These are phyloP conservation scores for Verticillium tricorpus DNA, from an alignment of 2,329 filamentous ascomycete genomes.

Conservation along the genomic window DNA sequence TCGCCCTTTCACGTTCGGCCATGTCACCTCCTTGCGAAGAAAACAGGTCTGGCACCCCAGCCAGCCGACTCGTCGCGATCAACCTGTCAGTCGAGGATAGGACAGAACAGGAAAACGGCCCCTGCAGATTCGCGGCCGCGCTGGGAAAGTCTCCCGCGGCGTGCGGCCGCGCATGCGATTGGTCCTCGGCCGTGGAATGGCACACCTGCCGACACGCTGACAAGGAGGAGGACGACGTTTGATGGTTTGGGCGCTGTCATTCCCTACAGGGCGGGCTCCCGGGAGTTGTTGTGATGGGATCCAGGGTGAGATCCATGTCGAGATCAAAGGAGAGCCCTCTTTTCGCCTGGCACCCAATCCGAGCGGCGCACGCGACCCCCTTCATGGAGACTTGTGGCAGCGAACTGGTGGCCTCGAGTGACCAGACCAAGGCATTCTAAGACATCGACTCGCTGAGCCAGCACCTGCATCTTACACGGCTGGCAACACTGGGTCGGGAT, in stretches of 20 bases:
- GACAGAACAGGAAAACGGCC: neutral
- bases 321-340: neutral
- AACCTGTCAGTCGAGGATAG: neutral
- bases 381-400: slow-evolving; percentile 33
- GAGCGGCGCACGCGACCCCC: slow-evolving; percentile 36
- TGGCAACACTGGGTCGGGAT: slow-evolving; percentile 25
- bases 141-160: neutral
- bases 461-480: slow-evolving; percentile 35
- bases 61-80: neutral
- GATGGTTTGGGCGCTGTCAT: neutral
- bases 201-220: neutral
- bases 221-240: neutral
- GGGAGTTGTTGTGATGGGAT: slow-evolving; percentile 1
- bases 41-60: neutral
- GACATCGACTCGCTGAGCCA: slow-evolving; percentile 41
- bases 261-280: neutral
- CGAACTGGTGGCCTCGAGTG: slow-evolving; percentile 22
- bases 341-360: slow-evolving; percentile 26
- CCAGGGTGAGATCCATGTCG: slow-evolving; percentile 4
- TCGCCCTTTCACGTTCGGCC: slow-evolving; percentile 11
- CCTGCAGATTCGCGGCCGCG: neutral
- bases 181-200: neutral
- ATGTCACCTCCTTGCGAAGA: slow-evolving; percentile 6
- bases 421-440: slow-evolving; percentile 37
- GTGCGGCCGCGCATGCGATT: neutral